A percentile compares a stretch with the other conserved stretches of the same genome.
Evolutionary conservation across 345 rosid genomes (phyloP).

Genomic region (Xanthoceras sorbifolium): DNA sequence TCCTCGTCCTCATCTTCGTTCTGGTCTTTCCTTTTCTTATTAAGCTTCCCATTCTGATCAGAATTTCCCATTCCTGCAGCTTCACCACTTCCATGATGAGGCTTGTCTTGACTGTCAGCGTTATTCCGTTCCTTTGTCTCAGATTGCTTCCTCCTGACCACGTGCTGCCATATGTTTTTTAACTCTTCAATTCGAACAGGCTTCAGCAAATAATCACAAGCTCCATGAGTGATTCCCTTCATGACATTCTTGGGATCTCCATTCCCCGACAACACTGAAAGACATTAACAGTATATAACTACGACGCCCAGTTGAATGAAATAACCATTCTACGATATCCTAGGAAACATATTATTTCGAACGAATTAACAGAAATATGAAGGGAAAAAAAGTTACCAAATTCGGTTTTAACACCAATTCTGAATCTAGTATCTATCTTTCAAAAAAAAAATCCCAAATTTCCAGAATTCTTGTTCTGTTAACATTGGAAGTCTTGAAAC

Average conservation of each 20-base stretch:
- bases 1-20: constrained; percentile 74
- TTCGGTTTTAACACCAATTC: not conserved
- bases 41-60: constrained; percentile 58
- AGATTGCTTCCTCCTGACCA: constrained; percentile 63
- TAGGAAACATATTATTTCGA: not conserved
- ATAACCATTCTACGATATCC: not conserved
- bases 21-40: constrained; percentile 75
- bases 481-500: not conserved
- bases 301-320: not conserved
- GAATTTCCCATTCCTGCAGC: constrained; percentile 34
- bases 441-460: not conserved
- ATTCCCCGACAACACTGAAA: constrained; percentile 83
- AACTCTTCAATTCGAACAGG: constrained; percentile 91
- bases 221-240: constrained; percentile 93
- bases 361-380: not conserved
- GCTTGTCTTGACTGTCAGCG: constrained; percentile 38
- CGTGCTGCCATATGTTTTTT: constrained; percentile 96
- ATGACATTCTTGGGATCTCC: constrained; percentile 81
- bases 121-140: constrained; percentile 40
- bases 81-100: constrained; percentile 35
- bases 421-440: not conserved
- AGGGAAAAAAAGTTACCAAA: not conserved
- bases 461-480: not conserved
- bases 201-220: constrained; percentile 88
- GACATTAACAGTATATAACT: constrained; percentile 4